A percentile compares a stretch with the other conserved stretches of the same genome.
Conservation (phyloP, 2,329 filamentous ascomycete species). For the Dactylonectria macrodidyma region DNA sequence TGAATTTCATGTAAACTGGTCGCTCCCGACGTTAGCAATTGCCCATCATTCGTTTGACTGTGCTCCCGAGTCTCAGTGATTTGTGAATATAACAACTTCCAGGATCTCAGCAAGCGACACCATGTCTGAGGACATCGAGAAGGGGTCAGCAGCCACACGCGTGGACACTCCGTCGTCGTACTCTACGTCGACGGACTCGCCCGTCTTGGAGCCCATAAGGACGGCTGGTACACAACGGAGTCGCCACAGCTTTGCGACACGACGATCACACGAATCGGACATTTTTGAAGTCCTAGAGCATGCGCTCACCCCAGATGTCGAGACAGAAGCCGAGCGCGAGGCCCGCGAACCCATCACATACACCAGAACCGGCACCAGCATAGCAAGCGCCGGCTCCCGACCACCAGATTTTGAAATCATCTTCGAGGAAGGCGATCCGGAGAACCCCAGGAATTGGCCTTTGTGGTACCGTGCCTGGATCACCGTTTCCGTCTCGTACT, state of each 20-base stretch:
- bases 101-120: neutral
- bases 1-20: neutral
- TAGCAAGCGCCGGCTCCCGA: conserved; percentile 60
- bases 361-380: conserved; percentile 59
- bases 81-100: conserved; percentile 4
- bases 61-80: conserved; percentile 2
- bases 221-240: conserved; percentile 43
- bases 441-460: conserved; percentile 80
- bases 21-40: neutral
- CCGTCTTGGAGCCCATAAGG: conserved; percentile 45
- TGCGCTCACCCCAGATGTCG: conserved; percentile 55
- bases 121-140: conserved; percentile 43
- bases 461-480: conserved; percentile 62
- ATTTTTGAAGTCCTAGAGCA: conserved; percentile 55
- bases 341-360: conserved; percentile 63
- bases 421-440: conserved; percentile 74
- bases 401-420: conserved; percentile 79
- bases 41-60: conserved; percentile 28
- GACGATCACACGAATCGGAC: conserved; percentile 44
- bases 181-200: conserved; percentile 33
- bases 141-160: conserved; percentile 33
- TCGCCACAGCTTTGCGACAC: conserved; percentile 31
- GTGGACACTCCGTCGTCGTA: conserved; percentile 36
- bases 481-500: conserved; percentile 62
- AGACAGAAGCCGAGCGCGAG: conserved; percentile 57